Evolutionary conservation across 192 early-diverging fungal species (phyloP).

Genomic region (Coemansia umbellata): DNA sequence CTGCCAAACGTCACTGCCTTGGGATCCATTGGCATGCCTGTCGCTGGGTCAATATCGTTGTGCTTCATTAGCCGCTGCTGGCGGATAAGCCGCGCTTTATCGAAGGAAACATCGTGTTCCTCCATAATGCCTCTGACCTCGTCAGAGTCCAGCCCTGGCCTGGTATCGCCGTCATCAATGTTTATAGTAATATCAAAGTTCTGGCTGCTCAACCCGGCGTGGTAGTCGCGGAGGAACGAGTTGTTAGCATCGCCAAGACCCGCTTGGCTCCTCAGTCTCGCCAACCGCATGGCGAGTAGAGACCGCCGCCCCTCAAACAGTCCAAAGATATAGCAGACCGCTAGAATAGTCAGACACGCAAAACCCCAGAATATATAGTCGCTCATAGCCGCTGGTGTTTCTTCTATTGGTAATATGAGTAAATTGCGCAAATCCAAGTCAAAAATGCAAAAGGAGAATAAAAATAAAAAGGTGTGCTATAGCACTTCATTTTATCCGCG

Average conservation of each 20-base stretch:
- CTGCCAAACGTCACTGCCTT: slow-evolving; percentile 45
- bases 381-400: slow-evolving; percentile 3
- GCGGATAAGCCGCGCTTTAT: slow-evolving; percentile 48
- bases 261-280: slow-evolving; percentile 14
- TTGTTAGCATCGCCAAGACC: slow-evolving; percentile 17
- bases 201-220: slow-evolving; percentile 34
- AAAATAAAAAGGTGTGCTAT: too few species aligned
- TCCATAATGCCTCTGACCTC: slow-evolving; percentile 48
- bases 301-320: slow-evolving; percentile 27
- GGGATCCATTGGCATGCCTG: slow-evolving; percentile 46
- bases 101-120: slow-evolving; percentile 38
- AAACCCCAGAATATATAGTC: slow-evolving; percentile 39
- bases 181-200: slow-evolving; percentile 50
- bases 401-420: not conserved
- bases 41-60: slow-evolving; percentile 43
- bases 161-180: slow-evolving; percentile 32
- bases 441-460: not conserved
- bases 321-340: slow-evolving; percentile 44
- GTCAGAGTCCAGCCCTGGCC: slow-evolving; percentile 45
- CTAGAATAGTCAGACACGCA: slow-evolving; percentile 18
- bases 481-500: too few species aligned
- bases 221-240: slow-evolving; percentile 39
- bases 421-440: not conserved
- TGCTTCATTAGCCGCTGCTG: slow-evolving; percentile 41
- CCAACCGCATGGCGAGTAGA: slow-evolving; percentile 27